These are phyloP conservation scores for Umbelopsis sp. DNA, from an alignment of 192 early-diverging fungal genomes.

Conservation along the genomic window DNA sequence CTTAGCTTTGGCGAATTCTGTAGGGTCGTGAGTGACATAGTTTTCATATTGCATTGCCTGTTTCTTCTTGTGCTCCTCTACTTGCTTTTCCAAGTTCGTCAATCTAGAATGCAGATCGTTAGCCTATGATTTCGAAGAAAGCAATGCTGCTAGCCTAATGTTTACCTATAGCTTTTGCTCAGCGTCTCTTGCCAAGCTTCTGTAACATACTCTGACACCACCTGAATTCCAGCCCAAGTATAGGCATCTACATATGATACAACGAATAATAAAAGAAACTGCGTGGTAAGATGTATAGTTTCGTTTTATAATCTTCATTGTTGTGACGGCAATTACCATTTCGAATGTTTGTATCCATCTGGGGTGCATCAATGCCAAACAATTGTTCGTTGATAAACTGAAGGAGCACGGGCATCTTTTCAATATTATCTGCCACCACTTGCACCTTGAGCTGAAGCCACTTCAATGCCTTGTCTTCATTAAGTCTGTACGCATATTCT, in stretches of 20 bases:
- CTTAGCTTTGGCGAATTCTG: conserved; percentile 9
- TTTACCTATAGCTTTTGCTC: neutral
- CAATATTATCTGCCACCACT: neutral
- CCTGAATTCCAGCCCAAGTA: conserved; percentile 3
- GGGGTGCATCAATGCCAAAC: neutral
- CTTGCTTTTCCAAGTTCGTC: conserved; percentile 2
- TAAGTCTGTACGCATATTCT: conserved; percentile 33
- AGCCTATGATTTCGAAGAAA: no score
- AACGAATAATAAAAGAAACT: no score
- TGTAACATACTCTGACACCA: neutral
- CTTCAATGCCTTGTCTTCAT: conserved; percentile 37
- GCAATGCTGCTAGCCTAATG: no score
- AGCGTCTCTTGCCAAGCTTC: neutral
- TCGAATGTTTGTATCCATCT: neutral
- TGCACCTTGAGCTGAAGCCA: conserved; percentile 45
- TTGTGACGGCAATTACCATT: neutral
- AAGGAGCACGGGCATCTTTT: neutral
- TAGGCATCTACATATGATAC: neutral
- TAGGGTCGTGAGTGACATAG: neutral
- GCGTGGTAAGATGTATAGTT: neutral
- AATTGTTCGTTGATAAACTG: neutral
- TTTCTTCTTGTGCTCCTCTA: conserved; percentile 7
- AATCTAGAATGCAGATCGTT: neutral
- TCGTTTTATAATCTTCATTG: neutral
- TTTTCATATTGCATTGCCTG: neutral